These are phyloP conservation scores for Inga laurina DNA, from an alignment of 306 rosid species.

Conservation along the genomic window DNA sequence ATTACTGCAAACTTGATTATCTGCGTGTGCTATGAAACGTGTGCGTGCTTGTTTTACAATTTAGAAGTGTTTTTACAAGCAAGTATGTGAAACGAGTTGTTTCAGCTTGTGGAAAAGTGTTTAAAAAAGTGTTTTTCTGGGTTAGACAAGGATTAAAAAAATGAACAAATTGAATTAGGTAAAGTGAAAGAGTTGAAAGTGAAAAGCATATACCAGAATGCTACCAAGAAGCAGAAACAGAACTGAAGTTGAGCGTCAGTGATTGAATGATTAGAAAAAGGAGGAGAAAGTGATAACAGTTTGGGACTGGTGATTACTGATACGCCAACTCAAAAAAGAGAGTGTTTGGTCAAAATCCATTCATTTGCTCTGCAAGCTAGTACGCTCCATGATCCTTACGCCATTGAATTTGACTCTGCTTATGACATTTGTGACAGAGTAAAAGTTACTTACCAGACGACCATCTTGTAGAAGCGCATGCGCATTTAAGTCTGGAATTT, in stretches of 20 bases:
- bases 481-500: no score
- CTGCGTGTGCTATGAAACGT: no score
- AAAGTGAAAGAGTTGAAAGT: constrained; percentile 22
- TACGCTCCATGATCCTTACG: not conserved
- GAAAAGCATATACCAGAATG: not conserved
- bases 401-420: not conserved
- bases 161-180: not conserved
- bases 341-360: not conserved
- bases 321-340: not conserved
- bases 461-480: no score
- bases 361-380: not conserved
- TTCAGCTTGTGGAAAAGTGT: no score
- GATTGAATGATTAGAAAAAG: constrained; percentile 10
- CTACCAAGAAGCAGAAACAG: not conserved
- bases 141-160: no score
- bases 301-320: not conserved
- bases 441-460: no score
- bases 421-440: not conserved
- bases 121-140: no score
- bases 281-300: not conserved
- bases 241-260: not conserved
- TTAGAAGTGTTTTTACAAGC: no score
- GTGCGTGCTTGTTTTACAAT: no score
- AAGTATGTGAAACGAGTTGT: no score
- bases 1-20: not conserved